Base-by-base conservation (phyloP, 106 monocot species). In the Dioscorea dumetorum region DNA sequence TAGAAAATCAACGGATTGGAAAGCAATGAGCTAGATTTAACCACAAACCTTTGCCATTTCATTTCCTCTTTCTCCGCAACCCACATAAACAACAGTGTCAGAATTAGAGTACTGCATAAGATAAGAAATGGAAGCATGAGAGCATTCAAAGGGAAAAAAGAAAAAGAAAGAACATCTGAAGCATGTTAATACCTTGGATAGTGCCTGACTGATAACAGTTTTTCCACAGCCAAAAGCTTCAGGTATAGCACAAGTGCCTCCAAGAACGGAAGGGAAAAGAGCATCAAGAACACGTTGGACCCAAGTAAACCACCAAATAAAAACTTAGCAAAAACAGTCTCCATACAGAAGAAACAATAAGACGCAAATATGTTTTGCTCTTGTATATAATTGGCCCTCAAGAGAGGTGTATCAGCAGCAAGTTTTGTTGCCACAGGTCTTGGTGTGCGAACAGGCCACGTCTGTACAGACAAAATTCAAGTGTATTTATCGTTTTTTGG, bases 1-100 rank as follows among this genome's bases (percentile, higher is more conserved):
- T 34, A 7, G 34, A 34, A 34, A 34, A 34, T 4, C 7, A 7
- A 34, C 3, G 34, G 3, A 7, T 4, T 7, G 7, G 34, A 34
- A 34, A 34, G 34, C 4, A 4, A 34, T 34, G 7, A 34, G 7
- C 7, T 34, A 34, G 34, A 53, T 34, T 17, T 35, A 32, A 33
- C 34, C 9, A 52, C 71, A 61, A 59, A 99, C 99, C 90, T 99
- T 93, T 62, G 99, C 99, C 99, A 93, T 99, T 73, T 99, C 99
- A 79, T 99, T 99, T 76, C 99, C 99, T 93, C 99, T 90, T 81
- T 99, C 99, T 81, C 99, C 99, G 85, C 99, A 99, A 22, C 93
- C 99, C 33, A 99, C 99, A 66, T 99, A 99, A 57, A 99, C 99
- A 52, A 93, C 99, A 11, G 93, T 93, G 63, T 99, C 90, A 52